Evolutionary conservation across 139 green algal species (phyloP), one percentile per base, ranked within the genome.

Genomic region (Nannochloris sp.): DNA sequence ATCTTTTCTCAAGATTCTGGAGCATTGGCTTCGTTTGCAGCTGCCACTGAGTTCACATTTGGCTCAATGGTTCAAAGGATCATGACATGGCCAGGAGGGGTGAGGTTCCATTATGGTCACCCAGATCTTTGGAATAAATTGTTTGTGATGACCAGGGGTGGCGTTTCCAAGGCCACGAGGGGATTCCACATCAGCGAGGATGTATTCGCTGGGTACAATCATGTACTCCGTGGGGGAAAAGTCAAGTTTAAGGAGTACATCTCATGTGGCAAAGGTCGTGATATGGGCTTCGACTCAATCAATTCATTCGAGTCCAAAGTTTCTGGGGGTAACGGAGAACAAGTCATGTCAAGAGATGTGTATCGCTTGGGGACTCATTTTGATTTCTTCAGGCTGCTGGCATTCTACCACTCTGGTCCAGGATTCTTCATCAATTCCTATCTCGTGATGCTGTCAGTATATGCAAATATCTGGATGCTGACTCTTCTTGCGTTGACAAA

Each of bases 281-380:
- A 95, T 72, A 90, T 94, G 81, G 88, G 88, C 57, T 94, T 96
- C 55, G 88, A 92, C 54, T 90, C 87, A 36, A 95, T 96, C 68
- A 88, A 91, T 64, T 67, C 74, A 37, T 96, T 95, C 57, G 89
- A 96, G 80, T 75, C 74, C 64, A 95, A 95, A 78, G 81, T 85
- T 48, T 79, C 85, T 14, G 79, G 75, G 36, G 86, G 88, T 63
- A 89, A 90, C 25, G 88, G 88, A 43, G 87, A 95, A 75, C 87
- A 89, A 80, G 78, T 81, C 10, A 83, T 94, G 48, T 87, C 77
- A 0, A 66, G 88, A 2, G 88, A 95, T 63, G 71, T 86, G 21
- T 79, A 84, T 61, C 78, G 89, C 40, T 73, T 96, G 61, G 75
- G 69, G 60, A 81, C 77, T 16, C 65, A 80, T 21, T 54, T 90